Base-by-base conservation (phyloP, 495 filamentous ascomycete species). In the Darksidea phi region DNA sequence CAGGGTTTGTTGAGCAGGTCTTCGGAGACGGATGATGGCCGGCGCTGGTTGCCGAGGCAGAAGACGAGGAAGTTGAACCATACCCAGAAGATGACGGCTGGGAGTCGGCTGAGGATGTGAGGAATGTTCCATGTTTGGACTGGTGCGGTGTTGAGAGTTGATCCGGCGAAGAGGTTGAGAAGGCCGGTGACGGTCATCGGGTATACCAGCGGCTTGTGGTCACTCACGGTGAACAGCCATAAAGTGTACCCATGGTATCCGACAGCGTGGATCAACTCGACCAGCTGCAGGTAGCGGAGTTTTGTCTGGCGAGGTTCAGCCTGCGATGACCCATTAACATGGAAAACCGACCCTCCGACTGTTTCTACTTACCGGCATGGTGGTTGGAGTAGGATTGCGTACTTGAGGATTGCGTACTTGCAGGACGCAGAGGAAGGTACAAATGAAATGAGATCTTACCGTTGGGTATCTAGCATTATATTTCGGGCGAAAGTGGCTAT, bases 1-100 rank as follows among this genome's bases (percentile, higher is more conserved):
- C 82, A 85, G 2, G 79, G 78, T 68, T 86, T 87, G 72, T 87
- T 87, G 63, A 81, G 60, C 0, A 37, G 12, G 57, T 84, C 82
- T 67, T 84, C 82, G 0, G 64, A 46, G n/a, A 81, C 63, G 2
- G 80, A 80, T 18, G 70, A 58, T 0, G 73, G 72, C 12, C 64
- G 71, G 7, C 79, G 74, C 60, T 85, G 81, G 67, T 85, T 85
- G 32, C 73, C 70, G 23, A 83, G 62, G 54, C 71, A 68, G 67
- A 78, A 78, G 45, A 74, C 53, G 21, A 82, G 62, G 20, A 80
- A 55, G 59, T 76, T 69, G 24, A 58, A n/a, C 66, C 67, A 74
- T 62, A 67, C 59, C 59, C 49, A 69, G n/a, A 67, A 28, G 6
- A 67, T 34, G 20, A 62, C 53, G 1, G 18, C 17, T 6, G 57